Evolutionary conservation across 2,329 filamentous ascomycete genomes (phyloP).

Genomic region (Diaporthe caulivora): DNA sequence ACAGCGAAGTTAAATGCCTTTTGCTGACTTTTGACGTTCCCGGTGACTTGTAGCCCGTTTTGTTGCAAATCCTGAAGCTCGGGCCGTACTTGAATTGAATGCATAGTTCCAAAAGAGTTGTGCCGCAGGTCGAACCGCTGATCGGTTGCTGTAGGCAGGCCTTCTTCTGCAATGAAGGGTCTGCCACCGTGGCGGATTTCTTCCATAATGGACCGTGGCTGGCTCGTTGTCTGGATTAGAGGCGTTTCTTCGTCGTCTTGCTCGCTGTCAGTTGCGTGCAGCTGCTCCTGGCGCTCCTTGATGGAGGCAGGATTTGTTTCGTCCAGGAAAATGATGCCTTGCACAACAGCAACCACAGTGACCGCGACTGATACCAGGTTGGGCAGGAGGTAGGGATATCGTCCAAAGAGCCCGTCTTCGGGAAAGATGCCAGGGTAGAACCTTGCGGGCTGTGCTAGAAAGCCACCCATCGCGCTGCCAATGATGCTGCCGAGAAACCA

Average conservation of each 20-base stretch:
- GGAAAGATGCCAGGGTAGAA: slow-evolving; percentile 48
- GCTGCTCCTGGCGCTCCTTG: slow-evolving; percentile 37
- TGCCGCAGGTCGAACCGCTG: slow-evolving; percentile 52
- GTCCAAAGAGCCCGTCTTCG: slow-evolving; percentile 60
- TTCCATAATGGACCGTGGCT: slow-evolving; percentile 41
- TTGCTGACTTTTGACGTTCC: slow-evolving; percentile 43
- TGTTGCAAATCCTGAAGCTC: slow-evolving; percentile 35
- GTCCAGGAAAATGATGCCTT: slow-evolving; percentile 73
- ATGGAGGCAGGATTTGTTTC: slow-evolving; percentile 52
- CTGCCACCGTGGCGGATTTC: slow-evolving; percentile 42
- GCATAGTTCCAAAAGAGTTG: slow-evolving; percentile 57
- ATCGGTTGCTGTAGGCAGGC: slow-evolving; percentile 50
- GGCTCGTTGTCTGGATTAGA: slow-evolving; percentile 47
- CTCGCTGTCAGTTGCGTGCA: slow-evolving; percentile 43
- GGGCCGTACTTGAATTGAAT: slow-evolving; percentile 52
- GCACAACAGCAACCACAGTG: slow-evolving; percentile 72
- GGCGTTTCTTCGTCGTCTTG: slow-evolving; percentile 47
- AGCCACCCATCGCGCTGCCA: slow-evolving; percentile 39
- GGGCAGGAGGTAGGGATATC: slow-evolving; percentile 75
- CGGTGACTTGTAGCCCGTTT: slow-evolving; percentile 14
- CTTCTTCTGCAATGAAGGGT: slow-evolving; percentile 50
- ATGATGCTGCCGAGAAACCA: slow-evolving; percentile 39
- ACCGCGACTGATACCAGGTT: slow-evolving; percentile 72
- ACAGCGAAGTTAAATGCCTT: slow-evolving; percentile 54
- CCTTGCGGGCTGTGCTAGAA: slow-evolving; percentile 38